A percentile compares a stretch with the other conserved stretches of the same genome.
Conservation (phyloP, 306 rosid genomes). For the Clitoria ternatea region DNA sequence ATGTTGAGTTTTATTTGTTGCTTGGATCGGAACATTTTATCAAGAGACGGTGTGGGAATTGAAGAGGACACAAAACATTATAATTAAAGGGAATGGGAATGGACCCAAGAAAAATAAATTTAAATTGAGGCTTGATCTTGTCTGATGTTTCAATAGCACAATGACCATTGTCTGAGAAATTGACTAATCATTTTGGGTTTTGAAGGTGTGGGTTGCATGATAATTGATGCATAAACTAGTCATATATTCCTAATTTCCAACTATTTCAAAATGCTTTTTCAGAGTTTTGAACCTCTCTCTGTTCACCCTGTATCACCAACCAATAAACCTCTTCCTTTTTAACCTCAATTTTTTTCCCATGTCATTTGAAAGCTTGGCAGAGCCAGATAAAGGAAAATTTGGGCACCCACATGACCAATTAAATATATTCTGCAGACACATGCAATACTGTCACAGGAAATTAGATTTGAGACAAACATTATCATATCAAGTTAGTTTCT, state of each 20-base stretch:
- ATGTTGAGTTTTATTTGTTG: slow-evolving; percentile 31
- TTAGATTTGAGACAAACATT: background rate
- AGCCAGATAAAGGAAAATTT: background rate
- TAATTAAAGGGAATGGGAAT: slow-evolving; percentile 10
- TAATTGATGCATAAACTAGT: slow-evolving; percentile 11
- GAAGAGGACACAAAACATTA: slow-evolving; percentile 39
- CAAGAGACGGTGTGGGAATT: slow-evolving; percentile 35
- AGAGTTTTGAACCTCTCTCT: slow-evolving; percentile 16
- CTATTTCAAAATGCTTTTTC: background rate
- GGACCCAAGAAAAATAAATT: slow-evolving; percentile 34
- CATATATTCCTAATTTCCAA: background rate
- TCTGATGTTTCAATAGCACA: slow-evolving; percentile 61
- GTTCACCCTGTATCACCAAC: background rate
- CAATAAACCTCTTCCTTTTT: background rate
- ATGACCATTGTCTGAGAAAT: slow-evolving; percentile 40
- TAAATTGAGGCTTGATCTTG: slow-evolving; percentile 33
- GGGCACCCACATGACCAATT: background rate
- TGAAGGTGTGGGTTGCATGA: slow-evolving; percentile 9
- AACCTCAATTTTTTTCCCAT: background rate
- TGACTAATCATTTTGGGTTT: slow-evolving; percentile 36
- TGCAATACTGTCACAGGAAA: background rate
- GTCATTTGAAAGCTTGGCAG: background rate
- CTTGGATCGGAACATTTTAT: slow-evolving; percentile 37
- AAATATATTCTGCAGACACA: background rate
- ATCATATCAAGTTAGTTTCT: background rate